Conservation (phyloP, 1,284 basidiomycete genomes). For the Chiua sp. region DNA sequence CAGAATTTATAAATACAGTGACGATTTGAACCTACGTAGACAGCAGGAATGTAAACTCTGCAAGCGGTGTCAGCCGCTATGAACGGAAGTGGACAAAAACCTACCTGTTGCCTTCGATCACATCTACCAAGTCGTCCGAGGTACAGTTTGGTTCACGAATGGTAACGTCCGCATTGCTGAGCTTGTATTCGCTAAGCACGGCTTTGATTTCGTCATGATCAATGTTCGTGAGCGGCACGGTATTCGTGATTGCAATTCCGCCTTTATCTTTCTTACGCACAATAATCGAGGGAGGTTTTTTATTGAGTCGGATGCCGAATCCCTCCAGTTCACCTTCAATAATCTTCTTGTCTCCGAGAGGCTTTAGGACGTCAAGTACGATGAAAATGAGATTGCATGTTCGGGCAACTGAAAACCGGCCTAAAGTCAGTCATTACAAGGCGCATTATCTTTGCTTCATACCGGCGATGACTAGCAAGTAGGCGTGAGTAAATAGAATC, state of each 20-base stretch:
- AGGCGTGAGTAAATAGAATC: conserved; percentile 6
- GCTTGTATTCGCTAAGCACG: conserved; percentile 91
- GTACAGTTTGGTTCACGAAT: conserved; percentile 95
- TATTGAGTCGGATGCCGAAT: conserved; percentile 97
- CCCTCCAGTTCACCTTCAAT: conserved; percentile 95
- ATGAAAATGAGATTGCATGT: conserved; percentile 99
- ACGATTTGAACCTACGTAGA: conserved; percentile 68
- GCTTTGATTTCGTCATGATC: conserved; percentile 97
- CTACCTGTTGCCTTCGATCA: conserved; percentile 90
- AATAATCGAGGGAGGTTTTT: conserved; percentile 89
- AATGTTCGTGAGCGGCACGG: conserved; percentile 96
- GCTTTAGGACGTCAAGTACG: conserved; percentile 97
- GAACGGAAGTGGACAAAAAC: conserved; percentile 16
- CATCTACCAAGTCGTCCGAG: conserved; percentile 97
- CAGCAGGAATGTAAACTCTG: conserved; percentile 93
- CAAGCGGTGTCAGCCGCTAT: conserved; percentile 9
- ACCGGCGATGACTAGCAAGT: conserved; percentile 78
- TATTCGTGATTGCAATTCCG: conserved; percentile 93
- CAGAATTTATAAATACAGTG: neutral
- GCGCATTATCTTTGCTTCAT: conserved; percentile 35
- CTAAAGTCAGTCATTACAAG: conserved; percentile 14
- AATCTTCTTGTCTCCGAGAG: conserved; percentile 91
- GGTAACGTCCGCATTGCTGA: conserved; percentile 91
- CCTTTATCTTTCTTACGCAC: conserved; percentile 96
- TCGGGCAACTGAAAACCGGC: conserved; percentile 73